These are phyloP conservation scores for Moesziomyces globuligerus DNA, from an alignment of 1,284 basidiomycete species.

Conservation along the genomic window DNA sequence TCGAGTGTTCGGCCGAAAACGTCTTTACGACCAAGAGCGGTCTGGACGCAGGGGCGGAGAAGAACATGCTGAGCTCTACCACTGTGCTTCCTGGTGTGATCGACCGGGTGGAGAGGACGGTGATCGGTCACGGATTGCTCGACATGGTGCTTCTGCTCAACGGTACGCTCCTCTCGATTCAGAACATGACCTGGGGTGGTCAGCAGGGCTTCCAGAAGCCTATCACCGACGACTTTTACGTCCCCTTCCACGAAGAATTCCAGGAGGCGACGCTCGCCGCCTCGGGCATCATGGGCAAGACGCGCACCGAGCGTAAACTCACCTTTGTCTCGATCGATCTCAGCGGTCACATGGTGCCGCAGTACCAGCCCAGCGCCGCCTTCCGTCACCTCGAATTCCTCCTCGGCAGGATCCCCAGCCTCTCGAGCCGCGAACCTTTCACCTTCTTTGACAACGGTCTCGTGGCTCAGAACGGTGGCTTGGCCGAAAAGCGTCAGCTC, in stretches of 20 bases:
- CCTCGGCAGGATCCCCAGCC: constrained; percentile 50
- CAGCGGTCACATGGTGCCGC: constrained; percentile 59
- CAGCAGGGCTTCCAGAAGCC: constrained; percentile 59
- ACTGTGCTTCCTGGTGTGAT: constrained; percentile 54
- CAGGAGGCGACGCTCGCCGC: constrained; percentile 25
- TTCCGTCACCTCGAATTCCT: constrained; percentile 59
- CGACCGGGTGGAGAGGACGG: constrained; percentile 48
- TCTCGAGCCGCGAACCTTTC: constrained; percentile 23
- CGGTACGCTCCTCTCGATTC: constrained; percentile 55
- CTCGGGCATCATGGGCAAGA: constrained; percentile 34
- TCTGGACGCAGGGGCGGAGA: constrained; percentile 24
- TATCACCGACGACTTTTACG: constrained; percentile 44
- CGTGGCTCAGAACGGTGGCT: constrained; percentile 6
- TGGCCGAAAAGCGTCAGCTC: neutral
- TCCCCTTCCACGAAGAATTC: constrained; percentile 25
- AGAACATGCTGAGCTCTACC: constrained; percentile 14
- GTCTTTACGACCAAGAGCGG: constrained; percentile 45
- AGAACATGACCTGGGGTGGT: constrained; percentile 65
- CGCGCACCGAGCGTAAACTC: constrained; percentile 55
- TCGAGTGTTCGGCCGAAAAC: constrained; percentile 32
- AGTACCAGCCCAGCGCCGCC: constrained; percentile 55
- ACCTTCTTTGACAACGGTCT: constrained; percentile 29
- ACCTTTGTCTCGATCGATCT: constrained; percentile 51
- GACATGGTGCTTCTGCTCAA: constrained; percentile 59
- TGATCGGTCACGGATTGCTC: constrained; percentile 59